Conservation (phyloP, 495 filamentous ascomycete genomes). For the Choiromyces venosus region DNA sequence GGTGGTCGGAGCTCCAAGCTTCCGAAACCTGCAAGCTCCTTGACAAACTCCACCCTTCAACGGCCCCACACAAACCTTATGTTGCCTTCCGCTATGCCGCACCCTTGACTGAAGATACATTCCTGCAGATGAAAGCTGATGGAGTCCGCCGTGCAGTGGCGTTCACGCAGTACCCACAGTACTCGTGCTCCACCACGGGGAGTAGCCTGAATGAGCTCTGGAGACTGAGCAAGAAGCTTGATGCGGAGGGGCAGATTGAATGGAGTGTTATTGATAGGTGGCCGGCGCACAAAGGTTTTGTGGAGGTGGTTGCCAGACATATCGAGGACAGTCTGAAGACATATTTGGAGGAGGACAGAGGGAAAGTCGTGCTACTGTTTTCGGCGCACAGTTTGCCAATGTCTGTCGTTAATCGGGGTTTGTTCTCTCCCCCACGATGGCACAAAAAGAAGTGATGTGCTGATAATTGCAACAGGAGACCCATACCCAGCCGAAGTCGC, state of each 20-base stretch:
- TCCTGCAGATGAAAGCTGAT: conserved; percentile 70
- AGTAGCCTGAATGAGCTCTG: conserved; percentile 95
- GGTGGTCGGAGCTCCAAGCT: conserved; percentile 94
- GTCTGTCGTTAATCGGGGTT: conserved; percentile 59
- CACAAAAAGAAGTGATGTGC: conserved; percentile 56
- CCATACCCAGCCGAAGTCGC: conserved; percentile 95
- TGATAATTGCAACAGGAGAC: conserved; percentile 55
- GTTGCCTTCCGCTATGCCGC: conserved; percentile 97
- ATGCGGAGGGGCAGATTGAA: conserved; percentile 69
- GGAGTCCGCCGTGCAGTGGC: conserved; percentile 92
- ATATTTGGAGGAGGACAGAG: conserved; percentile 72
- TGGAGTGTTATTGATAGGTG: conserved; percentile 99
- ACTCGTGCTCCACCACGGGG: conserved; percentile 97
- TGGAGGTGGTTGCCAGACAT: conserved; percentile 85
- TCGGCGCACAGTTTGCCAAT: conserved; percentile 95
- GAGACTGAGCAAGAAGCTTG: conserved; percentile 87
- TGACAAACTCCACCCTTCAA: conserved; percentile 81
- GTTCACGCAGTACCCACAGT: conserved; percentile 98
- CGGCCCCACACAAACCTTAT: conserved; percentile 95
- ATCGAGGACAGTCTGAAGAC: conserved; percentile 74
- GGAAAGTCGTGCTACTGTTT: conserved; percentile 80
- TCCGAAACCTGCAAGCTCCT: conserved; percentile 93
- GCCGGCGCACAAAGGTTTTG: conserved; percentile 83
- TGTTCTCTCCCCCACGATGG: not conserved
- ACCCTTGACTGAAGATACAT: conserved; percentile 91